Evolutionary conservation across 345 rosid species (phyloP).

Genomic region (Gossypium longicalyx): DNA sequence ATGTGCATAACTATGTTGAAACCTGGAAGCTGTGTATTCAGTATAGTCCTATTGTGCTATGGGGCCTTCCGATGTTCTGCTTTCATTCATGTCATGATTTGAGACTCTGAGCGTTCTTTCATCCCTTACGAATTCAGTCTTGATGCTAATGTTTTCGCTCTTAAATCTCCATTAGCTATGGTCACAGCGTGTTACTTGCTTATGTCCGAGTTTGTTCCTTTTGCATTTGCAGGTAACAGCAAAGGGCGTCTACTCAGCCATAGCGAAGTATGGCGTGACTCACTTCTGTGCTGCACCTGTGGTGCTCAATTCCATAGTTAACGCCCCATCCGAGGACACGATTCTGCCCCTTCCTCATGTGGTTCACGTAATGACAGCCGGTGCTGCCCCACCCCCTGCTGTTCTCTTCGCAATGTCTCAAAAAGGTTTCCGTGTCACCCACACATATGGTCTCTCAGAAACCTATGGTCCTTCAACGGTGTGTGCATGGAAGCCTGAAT

Average conservation of each 20-base stretch:
- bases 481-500: slow-evolving; percentile 89
- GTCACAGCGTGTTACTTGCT: background rate
- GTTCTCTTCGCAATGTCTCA: slow-evolving; percentile 64
- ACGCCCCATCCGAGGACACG: slow-evolving; percentile 64
- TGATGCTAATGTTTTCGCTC: background rate
- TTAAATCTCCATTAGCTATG: background rate
- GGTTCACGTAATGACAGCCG: slow-evolving; percentile 83
- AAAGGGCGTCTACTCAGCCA: slow-evolving; percentile 72
- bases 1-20: background rate
- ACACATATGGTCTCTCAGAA: slow-evolving; percentile 89
- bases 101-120: background rate
- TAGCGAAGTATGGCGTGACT: slow-evolving; percentile 62
- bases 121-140: background rate
- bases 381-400: slow-evolving; percentile 89
- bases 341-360: slow-evolving; percentile 76
- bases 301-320: slow-evolving; percentile 74
- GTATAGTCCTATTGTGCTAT: background rate
- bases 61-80: background rate
- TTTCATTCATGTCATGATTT: background rate
- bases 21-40: background rate
- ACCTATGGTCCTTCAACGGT: slow-evolving; percentile 86
- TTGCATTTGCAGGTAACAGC: slow-evolving; percentile 58
- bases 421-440: slow-evolving; percentile 73
- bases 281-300: slow-evolving; percentile 93
- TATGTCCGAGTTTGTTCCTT: background rate